These are phyloP conservation scores for Solanum bulbocastanum DNA, from an alignment of 257 asterid genomes.

Conservation along the genomic window DNA sequence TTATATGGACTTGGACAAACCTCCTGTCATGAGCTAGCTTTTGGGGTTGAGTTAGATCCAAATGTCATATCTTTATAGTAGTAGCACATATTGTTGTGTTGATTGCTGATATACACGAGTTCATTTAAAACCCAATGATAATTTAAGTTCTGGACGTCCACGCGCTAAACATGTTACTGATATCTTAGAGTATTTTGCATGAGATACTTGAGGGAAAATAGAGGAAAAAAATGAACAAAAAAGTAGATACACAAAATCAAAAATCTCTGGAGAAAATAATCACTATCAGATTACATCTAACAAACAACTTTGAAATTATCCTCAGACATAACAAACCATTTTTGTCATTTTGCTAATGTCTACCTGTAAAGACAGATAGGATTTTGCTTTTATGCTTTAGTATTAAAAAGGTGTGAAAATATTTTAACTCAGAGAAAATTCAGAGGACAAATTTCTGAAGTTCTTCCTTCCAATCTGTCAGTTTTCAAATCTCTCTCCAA, in stretches of 20 bases:
- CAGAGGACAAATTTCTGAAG: not conserved
- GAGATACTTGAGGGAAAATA: not conserved
- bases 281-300: not conserved
- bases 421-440: not conserved
- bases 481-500: not conserved
- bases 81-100: too few species aligned
- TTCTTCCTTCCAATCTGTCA: not conserved
- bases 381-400: not conserved
- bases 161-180: too few species aligned
- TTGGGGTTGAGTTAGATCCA: too few species aligned
- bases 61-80: too few species aligned
- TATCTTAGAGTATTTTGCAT: not conserved
- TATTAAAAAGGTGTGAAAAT: not conserved
- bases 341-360: not conserved
- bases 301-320: not conserved
- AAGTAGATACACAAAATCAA: too few species aligned
- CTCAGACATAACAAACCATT: not conserved
- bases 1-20: too few species aligned
- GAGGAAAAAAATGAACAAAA: not conserved
- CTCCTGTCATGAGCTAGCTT: too few species aligned
- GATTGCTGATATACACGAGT: not conserved
- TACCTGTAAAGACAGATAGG: not conserved
- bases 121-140: not conserved
- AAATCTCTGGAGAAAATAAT: too few species aligned
- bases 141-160: not conserved